Evolutionary conservation across 192 early-diverging fungal genomes (phyloP).

Genomic region (Mortierella antarctica): DNA sequence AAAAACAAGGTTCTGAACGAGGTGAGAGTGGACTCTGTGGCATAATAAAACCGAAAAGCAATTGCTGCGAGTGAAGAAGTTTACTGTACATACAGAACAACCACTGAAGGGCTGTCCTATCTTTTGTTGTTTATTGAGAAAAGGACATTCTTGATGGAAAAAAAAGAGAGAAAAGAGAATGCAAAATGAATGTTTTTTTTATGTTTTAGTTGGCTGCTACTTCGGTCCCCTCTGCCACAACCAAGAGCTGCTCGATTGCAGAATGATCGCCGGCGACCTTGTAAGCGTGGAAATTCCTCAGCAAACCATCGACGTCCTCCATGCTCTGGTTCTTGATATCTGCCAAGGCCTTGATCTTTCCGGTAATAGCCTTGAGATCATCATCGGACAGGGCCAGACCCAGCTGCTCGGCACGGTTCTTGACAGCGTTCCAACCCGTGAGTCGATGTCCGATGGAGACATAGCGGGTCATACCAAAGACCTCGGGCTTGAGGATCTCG

Average conservation of each 20-base stretch:
- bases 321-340: slow-evolving; percentile 93
- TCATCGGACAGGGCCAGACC: slow-evolving; percentile 85
- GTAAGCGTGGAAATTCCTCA: slow-evolving; percentile 81
- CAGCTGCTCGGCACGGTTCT: slow-evolving; percentile 96
- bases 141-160: slow-evolving; percentile 6
- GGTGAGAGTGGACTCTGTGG: background rate
- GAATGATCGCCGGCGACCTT: slow-evolving; percentile 66
- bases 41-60: too few relatives aligned
- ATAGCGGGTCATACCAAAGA: slow-evolving; percentile 99
- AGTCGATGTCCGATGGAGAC: slow-evolving; percentile 97
- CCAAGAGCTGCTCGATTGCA: slow-evolving; percentile 46
- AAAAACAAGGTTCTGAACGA: background rate
- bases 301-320: slow-evolving; percentile 91
- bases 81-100: too few relatives aligned
- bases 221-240: slow-evolving; percentile 11
- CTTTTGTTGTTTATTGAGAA: background rate
- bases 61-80: too few relatives aligned
- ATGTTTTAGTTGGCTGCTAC: slow-evolving; percentile 15
- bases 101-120: background rate
- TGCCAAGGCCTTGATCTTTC: slow-evolving; percentile 94
- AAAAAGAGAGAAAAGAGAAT: background rate
- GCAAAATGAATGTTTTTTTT: background rate
- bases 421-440: slow-evolving; percentile 99
- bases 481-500: slow-evolving; percentile 97
- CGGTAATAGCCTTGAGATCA: slow-evolving; percentile 91